Conservation (phyloP, 345 rosid species). For the Turnera subulata region DNA sequence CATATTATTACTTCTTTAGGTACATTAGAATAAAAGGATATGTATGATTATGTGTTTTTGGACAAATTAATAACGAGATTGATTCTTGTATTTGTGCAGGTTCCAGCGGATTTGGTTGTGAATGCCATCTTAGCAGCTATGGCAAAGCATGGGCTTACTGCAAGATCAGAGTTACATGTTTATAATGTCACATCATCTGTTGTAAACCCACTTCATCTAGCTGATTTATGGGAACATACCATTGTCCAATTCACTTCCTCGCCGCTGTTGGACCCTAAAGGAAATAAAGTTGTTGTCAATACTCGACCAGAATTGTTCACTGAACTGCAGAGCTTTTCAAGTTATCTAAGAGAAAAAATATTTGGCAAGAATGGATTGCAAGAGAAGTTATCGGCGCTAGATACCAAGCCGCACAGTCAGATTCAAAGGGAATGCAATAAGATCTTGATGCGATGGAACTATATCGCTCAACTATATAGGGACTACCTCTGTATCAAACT, state of each 20-base stretch:
- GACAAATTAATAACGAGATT: too few relatives aligned
- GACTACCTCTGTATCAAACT: too few relatives aligned
- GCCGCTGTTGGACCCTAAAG: conserved; percentile 13
- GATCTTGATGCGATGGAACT: too few relatives aligned
- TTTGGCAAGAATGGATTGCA: background rate
- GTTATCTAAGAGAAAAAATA: conserved; percentile 8
- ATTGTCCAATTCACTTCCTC: conserved; percentile 17
- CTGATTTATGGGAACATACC: background rate
- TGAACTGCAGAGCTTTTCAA: conserved; percentile 7
- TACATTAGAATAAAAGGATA: too few relatives aligned
- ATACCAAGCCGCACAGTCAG: too few relatives aligned
- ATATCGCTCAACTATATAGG: too few relatives aligned
- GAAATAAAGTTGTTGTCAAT: conserved; percentile 4
- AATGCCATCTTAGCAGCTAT: conserved; percentile 26
- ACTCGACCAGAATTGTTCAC: conserved; percentile 17
- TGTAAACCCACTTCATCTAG: conserved; percentile 12
- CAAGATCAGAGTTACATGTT: conserved; percentile 4
- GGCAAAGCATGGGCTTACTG: conserved; percentile 26
- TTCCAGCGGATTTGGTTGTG: conserved; percentile 32
- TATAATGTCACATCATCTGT: conserved; percentile 27
- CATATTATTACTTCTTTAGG: background rate
- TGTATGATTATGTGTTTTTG: too few relatives aligned
- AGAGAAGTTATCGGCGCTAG: too few relatives aligned
- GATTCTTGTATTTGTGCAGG: background rate
- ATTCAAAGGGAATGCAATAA: too few relatives aligned